Evolutionary conservation across 257 asterid genomes (phyloP).

Genomic region (Marsdenia floribunda): DNA sequence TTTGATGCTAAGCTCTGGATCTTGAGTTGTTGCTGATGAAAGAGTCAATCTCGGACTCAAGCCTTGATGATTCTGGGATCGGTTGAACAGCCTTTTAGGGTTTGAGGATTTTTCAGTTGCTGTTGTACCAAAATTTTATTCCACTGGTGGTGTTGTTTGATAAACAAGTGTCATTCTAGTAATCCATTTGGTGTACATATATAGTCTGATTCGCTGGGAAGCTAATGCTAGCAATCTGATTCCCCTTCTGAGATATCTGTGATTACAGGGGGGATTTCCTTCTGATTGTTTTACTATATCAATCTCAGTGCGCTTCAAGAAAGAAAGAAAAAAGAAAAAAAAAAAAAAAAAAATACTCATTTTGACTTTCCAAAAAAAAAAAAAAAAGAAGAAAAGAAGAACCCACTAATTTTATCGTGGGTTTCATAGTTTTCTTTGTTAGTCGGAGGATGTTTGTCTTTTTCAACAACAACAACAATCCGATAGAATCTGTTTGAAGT

Average conservation of each 20-base stretch:
- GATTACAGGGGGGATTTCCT: slow-evolving; percentile 30
- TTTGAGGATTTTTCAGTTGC: slow-evolving; percentile 16
- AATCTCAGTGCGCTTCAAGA: slow-evolving; percentile 28
- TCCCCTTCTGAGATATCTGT: slow-evolving; percentile 33
- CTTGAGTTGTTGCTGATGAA: slow-evolving; percentile 45
- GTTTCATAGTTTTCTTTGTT: slow-evolving; percentile 35
- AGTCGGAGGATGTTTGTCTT: slow-evolving; percentile 32
- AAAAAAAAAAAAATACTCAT: slow-evolving; percentile 4
- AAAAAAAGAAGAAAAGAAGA: slow-evolving; percentile 17
- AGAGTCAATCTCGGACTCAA: slow-evolving; percentile 39
- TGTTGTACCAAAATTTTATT: slow-evolving; percentile 11
- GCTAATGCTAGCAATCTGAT: slow-evolving; percentile 24
- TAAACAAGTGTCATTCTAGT: slow-evolving; percentile 11
- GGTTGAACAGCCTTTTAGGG: slow-evolving; percentile 44
- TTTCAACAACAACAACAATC: slow-evolving; percentile 22
- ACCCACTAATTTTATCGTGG: slow-evolving; percentile 74
- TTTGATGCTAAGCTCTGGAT: slow-evolving; percentile 42
- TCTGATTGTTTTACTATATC: slow-evolving; percentile 19
- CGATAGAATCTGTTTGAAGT: slow-evolving; percentile 14
- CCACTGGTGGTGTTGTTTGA: slow-evolving; percentile 19
- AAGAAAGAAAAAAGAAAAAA: slow-evolving; percentile 11
- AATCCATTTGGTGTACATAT: slow-evolving; percentile 34
- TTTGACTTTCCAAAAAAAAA: slow-evolving; percentile 22
- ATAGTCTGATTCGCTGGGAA: slow-evolving; percentile 28
- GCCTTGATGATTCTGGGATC: slow-evolving; percentile 64